A percentile compares a stretch with the other conserved stretches of the same genome.
Evolutionary conservation across 2,329 filamentous ascomycete genomes (phyloP).

Genomic region (Penicillium concentricum): DNA sequence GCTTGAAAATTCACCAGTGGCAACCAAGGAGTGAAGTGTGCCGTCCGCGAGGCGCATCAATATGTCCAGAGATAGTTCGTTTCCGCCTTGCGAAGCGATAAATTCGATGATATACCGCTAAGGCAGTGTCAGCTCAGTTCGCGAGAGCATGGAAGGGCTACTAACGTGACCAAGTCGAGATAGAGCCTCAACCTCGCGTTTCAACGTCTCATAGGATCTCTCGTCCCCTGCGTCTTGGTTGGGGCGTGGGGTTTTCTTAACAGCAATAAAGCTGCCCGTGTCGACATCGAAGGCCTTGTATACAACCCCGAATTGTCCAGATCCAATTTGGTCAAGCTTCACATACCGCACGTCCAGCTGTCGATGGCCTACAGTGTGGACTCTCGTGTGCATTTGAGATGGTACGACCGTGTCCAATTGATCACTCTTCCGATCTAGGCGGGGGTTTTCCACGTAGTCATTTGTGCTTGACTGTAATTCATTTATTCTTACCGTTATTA

Average conservation of each 20-base stretch:
- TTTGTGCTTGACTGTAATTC: not conserved
- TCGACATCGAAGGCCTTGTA: not conserved
- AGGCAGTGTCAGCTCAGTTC: not conserved
- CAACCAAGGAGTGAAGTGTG: not conserved
- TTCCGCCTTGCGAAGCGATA: not conserved
- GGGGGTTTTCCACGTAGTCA: not conserved
- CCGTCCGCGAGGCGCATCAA: not conserved
- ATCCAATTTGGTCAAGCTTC: not conserved
- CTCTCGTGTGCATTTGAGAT: not conserved
- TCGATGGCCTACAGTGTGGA: not conserved
- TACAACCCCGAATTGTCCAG: not conserved
- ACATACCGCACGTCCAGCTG: not conserved
- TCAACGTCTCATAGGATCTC: not conserved
- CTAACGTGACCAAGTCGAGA: not conserved
- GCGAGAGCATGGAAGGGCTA: not conserved
- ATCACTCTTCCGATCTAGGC: not conserved
- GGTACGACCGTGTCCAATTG: not conserved
- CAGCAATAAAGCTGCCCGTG: not conserved
- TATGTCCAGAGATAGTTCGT: not conserved
- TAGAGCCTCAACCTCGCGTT: not conserved
- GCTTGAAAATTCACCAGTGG: not conserved
- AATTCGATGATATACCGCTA: not conserved
- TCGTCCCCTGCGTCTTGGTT: too few relatives aligned
- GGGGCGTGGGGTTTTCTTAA: not conserved
- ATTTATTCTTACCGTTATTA: not conserved